Conservation (phyloP, 768 basidiomycete species). For the Epithele typhae region DNA sequence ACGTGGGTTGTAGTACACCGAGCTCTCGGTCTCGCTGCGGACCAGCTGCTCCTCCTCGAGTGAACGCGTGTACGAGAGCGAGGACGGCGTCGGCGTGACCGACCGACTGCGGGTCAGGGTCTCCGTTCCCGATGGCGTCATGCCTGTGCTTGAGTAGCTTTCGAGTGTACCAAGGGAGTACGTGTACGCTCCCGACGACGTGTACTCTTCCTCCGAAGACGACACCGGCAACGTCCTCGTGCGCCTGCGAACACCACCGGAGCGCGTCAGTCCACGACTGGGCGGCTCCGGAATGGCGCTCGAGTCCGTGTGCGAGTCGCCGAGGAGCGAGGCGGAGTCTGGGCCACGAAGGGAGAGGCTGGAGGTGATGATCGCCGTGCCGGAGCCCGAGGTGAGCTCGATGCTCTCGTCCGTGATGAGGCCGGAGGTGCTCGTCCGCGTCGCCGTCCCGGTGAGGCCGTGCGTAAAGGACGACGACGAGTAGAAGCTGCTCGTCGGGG, state of each 20-base stretch:
- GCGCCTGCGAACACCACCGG: constrained; percentile 53
- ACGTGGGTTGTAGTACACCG: constrained; percentile 10
- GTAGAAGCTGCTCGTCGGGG: constrained; percentile 31
- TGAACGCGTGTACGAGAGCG: constrained; percentile 15
- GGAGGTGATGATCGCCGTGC: constrained; percentile 45
- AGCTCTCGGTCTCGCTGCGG: constrained; percentile 5
- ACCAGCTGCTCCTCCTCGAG: constrained; percentile 2
- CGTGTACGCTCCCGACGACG: constrained; percentile 21
- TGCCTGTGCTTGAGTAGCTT: constrained; percentile 19
- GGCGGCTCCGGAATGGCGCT: constrained; percentile 39
- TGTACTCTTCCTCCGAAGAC: constrained; percentile 47
- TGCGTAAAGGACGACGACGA: constrained; percentile 31
- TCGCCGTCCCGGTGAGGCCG: constrained; percentile 15
- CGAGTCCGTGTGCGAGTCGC: constrained; percentile 42
- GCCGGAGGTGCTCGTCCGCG: constrained; percentile 24
- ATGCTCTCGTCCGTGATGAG: constrained; percentile 37
- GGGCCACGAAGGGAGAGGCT: constrained; percentile 49
- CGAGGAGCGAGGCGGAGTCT: constrained; percentile 51
- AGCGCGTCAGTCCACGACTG: constrained; percentile 46
- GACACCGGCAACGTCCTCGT: constrained; percentile 40
- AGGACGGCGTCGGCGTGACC: constrained; percentile 17
- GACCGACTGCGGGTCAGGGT: constrained; percentile 10
- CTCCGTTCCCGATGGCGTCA: constrained; percentile 7
- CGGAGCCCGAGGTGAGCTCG: constrained; percentile 35
- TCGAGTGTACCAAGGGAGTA: constrained; percentile 25